Percentiles rank a stretch among this genome's conserved stretches.
Evolutionary conservation across 805 yeast genomes (phyloP).

Genomic region (Starmera amethionina): DNA sequence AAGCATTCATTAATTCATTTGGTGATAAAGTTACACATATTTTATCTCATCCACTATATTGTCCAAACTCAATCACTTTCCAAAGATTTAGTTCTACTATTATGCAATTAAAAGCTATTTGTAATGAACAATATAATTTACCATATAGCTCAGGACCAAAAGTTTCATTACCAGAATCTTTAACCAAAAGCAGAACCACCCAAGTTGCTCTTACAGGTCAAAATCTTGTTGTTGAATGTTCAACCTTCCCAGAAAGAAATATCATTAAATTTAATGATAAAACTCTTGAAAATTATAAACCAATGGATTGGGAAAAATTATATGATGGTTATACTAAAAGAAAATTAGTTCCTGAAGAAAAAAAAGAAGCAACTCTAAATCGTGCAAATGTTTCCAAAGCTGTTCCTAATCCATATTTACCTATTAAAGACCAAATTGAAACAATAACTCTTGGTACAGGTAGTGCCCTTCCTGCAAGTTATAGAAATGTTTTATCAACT

Average conservation of each 20-base stretch:
- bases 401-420: constrained; percentile 2
- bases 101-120: constrained; percentile 47
- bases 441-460: constrained; percentile 85
- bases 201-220: constrained; percentile 14
- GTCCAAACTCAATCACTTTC: constrained; percentile 53
- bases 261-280: constrained; percentile 5
- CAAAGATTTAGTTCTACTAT: constrained; percentile 42
- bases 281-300: constrained; percentile 3
- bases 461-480: constrained; percentile 76
- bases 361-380: constrained; percentile 5
- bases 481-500: constrained; percentile 79
- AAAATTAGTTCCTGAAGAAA: constrained; percentile 2
- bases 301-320: constrained; percentile 17
- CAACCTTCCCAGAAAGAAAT: constrained; percentile 7
- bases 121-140: constrained; percentile 29
- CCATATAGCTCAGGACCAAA: constrained; percentile 24
- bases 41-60: constrained; percentile 60
- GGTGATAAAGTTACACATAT: constrained; percentile 46
- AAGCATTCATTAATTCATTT: constrained; percentile 43
- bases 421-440: constrained; percentile 47
- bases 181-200: constrained; percentile 7
- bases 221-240: constrained; percentile 10
- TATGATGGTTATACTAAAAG: constrained; percentile 20
- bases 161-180: constrained; percentile 17
- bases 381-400: constrained; percentile 12